These are phyloP conservation scores for Diaporthe humulicola DNA, from an alignment of 2,329 filamentous ascomycete species.

Conservation along the genomic window DNA sequence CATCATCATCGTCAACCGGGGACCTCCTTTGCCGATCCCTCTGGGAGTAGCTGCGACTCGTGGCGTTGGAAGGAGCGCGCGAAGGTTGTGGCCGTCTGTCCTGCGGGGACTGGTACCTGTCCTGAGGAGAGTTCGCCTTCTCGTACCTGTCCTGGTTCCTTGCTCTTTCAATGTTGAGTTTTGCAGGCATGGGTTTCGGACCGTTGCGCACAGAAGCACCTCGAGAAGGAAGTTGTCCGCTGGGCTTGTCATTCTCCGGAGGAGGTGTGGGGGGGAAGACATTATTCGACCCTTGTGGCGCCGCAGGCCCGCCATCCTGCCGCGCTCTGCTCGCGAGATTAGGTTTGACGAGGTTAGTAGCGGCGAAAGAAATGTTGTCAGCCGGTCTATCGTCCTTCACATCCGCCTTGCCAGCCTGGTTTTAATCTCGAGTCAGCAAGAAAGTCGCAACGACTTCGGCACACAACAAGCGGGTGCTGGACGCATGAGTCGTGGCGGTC, in stretches of 20 bases:
- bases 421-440: neutral
- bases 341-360: slow-evolving; percentile 92
- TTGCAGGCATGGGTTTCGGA: slow-evolving; percentile 71
- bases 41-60: slow-evolving; percentile 59
- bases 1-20: slow-evolving; percentile 69
- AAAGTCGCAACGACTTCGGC: neutral
- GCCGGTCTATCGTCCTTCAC: slow-evolving; percentile 83
- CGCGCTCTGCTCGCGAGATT: slow-evolving; percentile 84
- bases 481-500: neutral
- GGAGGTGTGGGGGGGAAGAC: slow-evolving; percentile 99
- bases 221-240: slow-evolving; percentile 58
- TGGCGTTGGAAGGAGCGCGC: slow-evolving; percentile 61
- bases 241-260: slow-evolving; percentile 82
- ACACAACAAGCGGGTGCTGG: neutral
- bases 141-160: slow-evolving; percentile 67
- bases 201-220: slow-evolving; percentile 73
- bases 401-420: slow-evolving; percentile 58
- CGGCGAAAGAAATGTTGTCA: slow-evolving; percentile 91
- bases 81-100: slow-evolving; percentile 52
- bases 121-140: slow-evolving; percentile 63
- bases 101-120: slow-evolving; percentile 39
- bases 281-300: slow-evolving; percentile 68
- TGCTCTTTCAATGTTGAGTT: slow-evolving; percentile 72
- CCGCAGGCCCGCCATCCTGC: slow-evolving; percentile 77
- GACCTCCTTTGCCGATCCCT: slow-evolving; percentile 52